A percentile compares a stretch with the other conserved stretches of the same genome.
These are phyloP conservation scores for Dimocarpus longan DNA, from an alignment of 345 rosid species.

Conservation along the genomic window DNA sequence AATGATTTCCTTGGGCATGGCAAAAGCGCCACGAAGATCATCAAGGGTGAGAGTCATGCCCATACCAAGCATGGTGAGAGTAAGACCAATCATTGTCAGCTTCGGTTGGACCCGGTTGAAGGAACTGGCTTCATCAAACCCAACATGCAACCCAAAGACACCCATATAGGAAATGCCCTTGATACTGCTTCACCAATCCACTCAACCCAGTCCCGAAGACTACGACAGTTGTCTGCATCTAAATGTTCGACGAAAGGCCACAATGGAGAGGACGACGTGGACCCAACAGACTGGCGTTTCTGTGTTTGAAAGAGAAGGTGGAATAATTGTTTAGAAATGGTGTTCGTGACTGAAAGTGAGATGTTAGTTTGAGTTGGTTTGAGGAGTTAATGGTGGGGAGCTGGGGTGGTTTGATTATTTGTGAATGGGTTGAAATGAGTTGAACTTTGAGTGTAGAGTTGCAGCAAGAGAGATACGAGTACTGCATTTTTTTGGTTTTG, in stretches of 20 bases:
- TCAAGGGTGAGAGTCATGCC: constrained; percentile 90
- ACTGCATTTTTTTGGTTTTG: constrained; percentile 6
- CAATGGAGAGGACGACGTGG: constrained; percentile 32
- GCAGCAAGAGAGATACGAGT: neutral
- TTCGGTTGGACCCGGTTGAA: constrained; percentile 82
- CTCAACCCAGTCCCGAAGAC: constrained; percentile 69
- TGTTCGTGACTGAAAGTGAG: neutral
- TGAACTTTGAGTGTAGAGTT: neutral
- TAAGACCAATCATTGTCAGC: constrained; percentile 62
- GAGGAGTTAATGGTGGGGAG: constrained; percentile 1
- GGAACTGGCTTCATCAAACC: constrained; percentile 60
- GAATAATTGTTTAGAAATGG: neutral
- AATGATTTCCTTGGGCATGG: constrained; percentile 83
- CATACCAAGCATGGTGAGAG: constrained; percentile 94
- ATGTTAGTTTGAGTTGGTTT: neutral
- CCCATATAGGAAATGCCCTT: constrained; percentile 88
- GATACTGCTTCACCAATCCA: constrained; percentile 62
- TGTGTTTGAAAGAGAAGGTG: neutral
- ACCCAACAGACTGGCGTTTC: too few relatives aligned
- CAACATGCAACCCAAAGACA: constrained; percentile 72
- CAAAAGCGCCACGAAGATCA: constrained; percentile 76
- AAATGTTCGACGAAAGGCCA: constrained; percentile 58
- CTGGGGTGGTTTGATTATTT: neutral
- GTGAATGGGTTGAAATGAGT: neutral
- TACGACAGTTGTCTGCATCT: constrained; percentile 26